Conservation (phyloP, 257 asterid genomes). For the Lithospermum erythrorhizon region DNA sequence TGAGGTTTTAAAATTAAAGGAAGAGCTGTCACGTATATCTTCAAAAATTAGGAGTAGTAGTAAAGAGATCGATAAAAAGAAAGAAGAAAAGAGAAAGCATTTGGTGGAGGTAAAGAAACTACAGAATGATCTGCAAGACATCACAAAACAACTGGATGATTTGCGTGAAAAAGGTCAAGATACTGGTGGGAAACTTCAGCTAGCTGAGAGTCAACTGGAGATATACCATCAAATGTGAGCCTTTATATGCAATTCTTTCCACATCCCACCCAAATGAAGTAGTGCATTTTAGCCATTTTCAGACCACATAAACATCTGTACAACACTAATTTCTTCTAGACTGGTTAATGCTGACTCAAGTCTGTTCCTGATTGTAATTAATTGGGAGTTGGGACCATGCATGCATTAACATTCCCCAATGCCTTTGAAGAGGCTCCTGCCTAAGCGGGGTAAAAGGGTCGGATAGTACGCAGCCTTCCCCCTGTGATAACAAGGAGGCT, state of each 20-base stretch:
- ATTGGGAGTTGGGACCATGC: neutral
- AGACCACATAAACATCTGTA: neutral
- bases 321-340: neutral
- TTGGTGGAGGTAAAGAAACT: conserved; percentile 62
- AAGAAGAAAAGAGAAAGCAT: conserved; percentile 68
- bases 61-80: conserved; percentile 71
- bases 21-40: conserved; percentile 69
- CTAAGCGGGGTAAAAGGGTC: too few relatives aligned
- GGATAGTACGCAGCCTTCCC: too few relatives aligned
- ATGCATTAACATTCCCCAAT: too few relatives aligned
- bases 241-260: conserved; percentile 9
- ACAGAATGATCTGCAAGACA: conserved; percentile 66
- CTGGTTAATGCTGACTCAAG: neutral
- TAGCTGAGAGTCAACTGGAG: conserved; percentile 92
- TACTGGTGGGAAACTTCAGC: conserved; percentile 84
- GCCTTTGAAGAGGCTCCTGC: too few relatives aligned
- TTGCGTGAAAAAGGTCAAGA: conserved; percentile 68
- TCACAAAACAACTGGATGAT: conserved; percentile 68
- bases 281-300: conserved; percentile 3
- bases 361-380: neutral
- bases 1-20: conserved; percentile 81
- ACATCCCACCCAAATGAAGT: neutral
- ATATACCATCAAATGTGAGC: conserved; percentile 88
- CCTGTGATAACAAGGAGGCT: too few relatives aligned
- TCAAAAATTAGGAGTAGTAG: conserved; percentile 61